Percentiles rank a stretch among this genome's conserved stretches.
Evolutionary conservation across 164 flowering plant genomes (phyloP).

Genomic region (Liriodendron chinense): DNA sequence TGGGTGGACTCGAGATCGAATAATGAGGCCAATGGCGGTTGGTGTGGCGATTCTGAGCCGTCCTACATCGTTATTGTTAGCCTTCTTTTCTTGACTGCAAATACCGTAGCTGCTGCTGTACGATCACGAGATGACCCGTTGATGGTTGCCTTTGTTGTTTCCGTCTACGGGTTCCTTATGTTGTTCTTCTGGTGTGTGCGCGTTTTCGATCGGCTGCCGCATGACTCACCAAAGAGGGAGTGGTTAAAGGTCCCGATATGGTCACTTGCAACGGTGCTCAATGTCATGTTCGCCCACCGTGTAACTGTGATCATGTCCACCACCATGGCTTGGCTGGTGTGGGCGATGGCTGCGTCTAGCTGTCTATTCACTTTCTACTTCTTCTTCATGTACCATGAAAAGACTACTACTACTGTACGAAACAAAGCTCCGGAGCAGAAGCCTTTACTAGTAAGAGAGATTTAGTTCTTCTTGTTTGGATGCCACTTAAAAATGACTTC

Average conservation of each 20-base stretch:
- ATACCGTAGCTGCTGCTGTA: not conserved
- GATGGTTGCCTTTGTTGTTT: not conserved
- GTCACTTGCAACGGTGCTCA: not conserved
- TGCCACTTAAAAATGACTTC: no score
- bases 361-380: slow-evolving; percentile 2
- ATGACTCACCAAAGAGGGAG: not conserved
- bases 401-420: not conserved
- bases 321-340: slow-evolving; percentile 7
- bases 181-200: slow-evolving; percentile 3
- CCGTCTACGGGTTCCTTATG: not conserved
- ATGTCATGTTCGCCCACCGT: slow-evolving; percentile 2
- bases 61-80: not conserved
- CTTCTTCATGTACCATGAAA: not conserved
- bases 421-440: not conserved
- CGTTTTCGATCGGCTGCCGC: slow-evolving; percentile 1
- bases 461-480: no score
- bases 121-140: not conserved
- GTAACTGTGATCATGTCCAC: not conserved
- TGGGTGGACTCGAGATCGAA: not conserved
- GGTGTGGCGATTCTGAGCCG: not conserved
- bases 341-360: slow-evolving; percentile 4
- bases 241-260: slow-evolving; percentile 8
- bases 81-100: slow-evolving; percentile 1
- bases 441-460: not conserved
- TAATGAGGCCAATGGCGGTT: not conserved